A percentile compares a stretch with the other conserved stretches of the same genome.
These are phyloP conservation scores for Lentinula sp. DNA, from an alignment of 768 basidiomycete species.

Conservation along the genomic window DNA sequence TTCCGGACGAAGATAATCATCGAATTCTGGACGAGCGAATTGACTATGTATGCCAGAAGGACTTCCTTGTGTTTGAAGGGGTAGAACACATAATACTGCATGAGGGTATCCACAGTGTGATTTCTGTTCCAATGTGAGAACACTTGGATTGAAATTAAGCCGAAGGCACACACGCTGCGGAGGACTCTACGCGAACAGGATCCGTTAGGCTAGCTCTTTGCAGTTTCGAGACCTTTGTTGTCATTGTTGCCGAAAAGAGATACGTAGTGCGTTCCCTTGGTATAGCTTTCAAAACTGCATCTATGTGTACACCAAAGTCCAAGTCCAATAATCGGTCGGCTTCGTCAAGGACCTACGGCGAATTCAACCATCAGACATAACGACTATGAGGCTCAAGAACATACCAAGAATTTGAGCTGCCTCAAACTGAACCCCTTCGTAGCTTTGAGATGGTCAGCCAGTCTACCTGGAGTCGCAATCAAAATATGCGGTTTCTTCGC, in stretches of 20 bases:
- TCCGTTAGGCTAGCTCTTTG: conserved; percentile 56
- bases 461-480: conserved; percentile 90
- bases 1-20: no score
- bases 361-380: no score
- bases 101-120: conserved; percentile 59
- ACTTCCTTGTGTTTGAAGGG: conserved; percentile 57
- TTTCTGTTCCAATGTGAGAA: no score
- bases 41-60: conserved; percentile 53
- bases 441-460: conserved; percentile 64
- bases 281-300: conserved; percentile 60
- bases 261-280: conserved; percentile 61
- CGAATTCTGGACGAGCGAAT: conserved; percentile 35
- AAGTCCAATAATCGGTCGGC: no score
- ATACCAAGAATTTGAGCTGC: background rate
- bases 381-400: no score
- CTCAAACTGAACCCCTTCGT: conserved; percentile 1
- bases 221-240: conserved; percentile 63
- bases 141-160: no score
- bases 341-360: no score
- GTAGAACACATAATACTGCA: conserved; percentile 59
- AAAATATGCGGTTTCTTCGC: conserved; percentile 93
- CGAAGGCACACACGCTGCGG: conserved; percentile 50
- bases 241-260: conserved; percentile 68
- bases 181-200: conserved; percentile 57
- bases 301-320: conserved; percentile 60